Conservation (phyloP, 140 eudicot genomes). For the Anethum foeniculum region DNA sequence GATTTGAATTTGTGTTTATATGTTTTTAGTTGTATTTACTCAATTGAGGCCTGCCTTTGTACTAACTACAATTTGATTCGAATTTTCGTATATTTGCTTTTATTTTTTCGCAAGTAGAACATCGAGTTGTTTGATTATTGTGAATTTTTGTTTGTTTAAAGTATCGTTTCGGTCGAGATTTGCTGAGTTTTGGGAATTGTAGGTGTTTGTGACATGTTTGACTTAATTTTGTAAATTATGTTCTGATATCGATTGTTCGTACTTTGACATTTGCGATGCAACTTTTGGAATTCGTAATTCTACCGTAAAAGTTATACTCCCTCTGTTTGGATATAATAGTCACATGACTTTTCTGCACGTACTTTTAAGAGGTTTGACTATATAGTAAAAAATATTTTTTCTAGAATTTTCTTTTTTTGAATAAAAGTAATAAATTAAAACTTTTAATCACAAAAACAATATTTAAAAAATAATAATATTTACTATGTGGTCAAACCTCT, state of each 20-base stretch:
- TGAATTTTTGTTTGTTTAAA: not conserved
- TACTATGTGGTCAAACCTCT: no score
- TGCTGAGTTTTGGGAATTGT: not conserved
- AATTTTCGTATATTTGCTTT: not conserved
- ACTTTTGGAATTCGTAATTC: not conserved
- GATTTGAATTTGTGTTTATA: no score
- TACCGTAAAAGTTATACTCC: no score
- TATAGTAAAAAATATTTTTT: no score
- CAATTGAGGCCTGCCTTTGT: not conserved
- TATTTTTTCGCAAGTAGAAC: not conserved
- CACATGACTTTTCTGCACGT: no score
- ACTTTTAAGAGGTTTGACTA: no score
- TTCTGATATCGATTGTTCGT: not conserved
- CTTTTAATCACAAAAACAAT: no score
- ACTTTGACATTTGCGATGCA: not conserved
- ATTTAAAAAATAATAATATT: no score
- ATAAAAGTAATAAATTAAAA: no score
- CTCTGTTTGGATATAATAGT: no score
- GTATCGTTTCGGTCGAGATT: not conserved
- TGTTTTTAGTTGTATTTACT: no score
- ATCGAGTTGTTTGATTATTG: not conserved
- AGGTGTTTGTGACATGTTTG: not conserved
- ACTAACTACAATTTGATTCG: not conserved
- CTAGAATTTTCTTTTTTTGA: no score
- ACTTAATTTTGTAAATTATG: not conserved